These are phyloP conservation scores for Abortiporus biennis DNA, from an alignment of 1,284 basidiomycete species.

Conservation along the genomic window DNA sequence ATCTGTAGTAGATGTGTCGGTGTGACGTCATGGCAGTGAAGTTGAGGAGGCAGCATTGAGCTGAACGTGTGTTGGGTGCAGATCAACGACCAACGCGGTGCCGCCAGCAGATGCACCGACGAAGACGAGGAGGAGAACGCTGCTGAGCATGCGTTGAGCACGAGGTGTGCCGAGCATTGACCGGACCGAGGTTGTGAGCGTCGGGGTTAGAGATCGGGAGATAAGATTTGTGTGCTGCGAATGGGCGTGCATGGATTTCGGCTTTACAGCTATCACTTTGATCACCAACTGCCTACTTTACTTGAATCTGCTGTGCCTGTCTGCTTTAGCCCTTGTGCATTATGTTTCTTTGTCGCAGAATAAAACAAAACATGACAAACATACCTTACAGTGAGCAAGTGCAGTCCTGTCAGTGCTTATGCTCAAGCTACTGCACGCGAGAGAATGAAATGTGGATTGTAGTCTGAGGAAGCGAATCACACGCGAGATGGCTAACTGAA, in stretches of 20 bases:
- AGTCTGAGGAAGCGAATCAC: not conserved
- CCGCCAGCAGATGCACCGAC: too few species aligned
- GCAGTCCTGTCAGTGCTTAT: not conserved
- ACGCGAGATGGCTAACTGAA: not conserved
- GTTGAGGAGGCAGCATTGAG: too few species aligned
- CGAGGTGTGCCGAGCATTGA: constrained; percentile 1
- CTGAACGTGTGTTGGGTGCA: too few species aligned
- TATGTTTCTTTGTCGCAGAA: not conserved
- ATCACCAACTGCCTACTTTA: not conserved
- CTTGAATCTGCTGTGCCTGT: not conserved
- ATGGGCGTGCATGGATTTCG: not conserved
- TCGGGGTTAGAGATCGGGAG: constrained; percentile 1
- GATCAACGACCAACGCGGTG: too few species aligned
- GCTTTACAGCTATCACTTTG: not conserved
- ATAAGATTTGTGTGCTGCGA: constrained; percentile 2
- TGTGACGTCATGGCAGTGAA: too few species aligned
- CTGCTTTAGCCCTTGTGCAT: not conserved
- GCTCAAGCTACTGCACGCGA: not conserved
- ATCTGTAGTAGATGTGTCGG: too few species aligned
- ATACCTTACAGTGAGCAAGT: not conserved
- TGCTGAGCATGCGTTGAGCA: not conserved
- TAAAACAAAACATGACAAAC: not conserved
- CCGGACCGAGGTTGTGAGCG: constrained; percentile 1
- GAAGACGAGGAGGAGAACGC: not conserved
- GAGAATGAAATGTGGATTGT: not conserved